phyloP scores from a whole-genome alignment of 2,329 filamentous ascomycete species.

The Cladosporium austrohemisphaericum region DNA sequence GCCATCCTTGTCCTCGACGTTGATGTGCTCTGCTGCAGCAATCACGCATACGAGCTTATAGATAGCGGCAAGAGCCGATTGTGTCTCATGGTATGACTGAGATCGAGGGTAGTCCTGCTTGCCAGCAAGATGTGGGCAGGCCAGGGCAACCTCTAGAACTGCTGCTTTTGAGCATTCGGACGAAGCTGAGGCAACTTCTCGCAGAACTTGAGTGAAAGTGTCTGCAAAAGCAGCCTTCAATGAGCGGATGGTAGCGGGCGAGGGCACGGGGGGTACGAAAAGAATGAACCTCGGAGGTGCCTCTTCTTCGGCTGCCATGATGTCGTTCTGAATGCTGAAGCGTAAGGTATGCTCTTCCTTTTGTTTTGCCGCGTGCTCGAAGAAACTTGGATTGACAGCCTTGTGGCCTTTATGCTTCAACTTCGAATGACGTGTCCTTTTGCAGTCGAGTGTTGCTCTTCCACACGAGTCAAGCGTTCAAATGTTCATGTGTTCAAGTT shows the following conservation, averaged over 20 bases:
- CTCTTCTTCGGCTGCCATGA: slow-evolving; percentile 22
- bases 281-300: slow-evolving; percentile 35
- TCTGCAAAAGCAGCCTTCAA: slow-evolving; percentile 43
- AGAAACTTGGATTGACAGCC: too few species aligned
- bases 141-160: slow-evolving; percentile 59
- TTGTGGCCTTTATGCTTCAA: too few species aligned
- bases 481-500: too few species aligned
- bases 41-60: slow-evolving; percentile 74
- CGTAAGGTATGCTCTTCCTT: too few species aligned
- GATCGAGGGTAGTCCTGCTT: slow-evolving; percentile 48
- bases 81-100: slow-evolving; percentile 62
- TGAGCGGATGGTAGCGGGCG: slow-evolving; percentile 36
- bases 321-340: too few species aligned
- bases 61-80: slow-evolving; percentile 69
- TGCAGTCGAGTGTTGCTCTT: too few species aligned
- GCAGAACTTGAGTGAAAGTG: slow-evolving; percentile 41
- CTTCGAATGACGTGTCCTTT: too few species aligned
- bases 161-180: slow-evolving; percentile 34
- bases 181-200: slow-evolving; percentile 37
- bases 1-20: slow-evolving; percentile 64
- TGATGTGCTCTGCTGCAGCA: slow-evolving; percentile 60
- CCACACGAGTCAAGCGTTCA: too few species aligned
- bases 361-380: too few species aligned
- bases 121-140: slow-evolving; percentile 58
- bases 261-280: slow-evolving; percentile 44